Percentiles rank a stretch among this genome's conserved stretches.
phyloP scores from a whole-genome alignment of 352 stramenopile genomes.

The Albugo laibachii region DNA sequence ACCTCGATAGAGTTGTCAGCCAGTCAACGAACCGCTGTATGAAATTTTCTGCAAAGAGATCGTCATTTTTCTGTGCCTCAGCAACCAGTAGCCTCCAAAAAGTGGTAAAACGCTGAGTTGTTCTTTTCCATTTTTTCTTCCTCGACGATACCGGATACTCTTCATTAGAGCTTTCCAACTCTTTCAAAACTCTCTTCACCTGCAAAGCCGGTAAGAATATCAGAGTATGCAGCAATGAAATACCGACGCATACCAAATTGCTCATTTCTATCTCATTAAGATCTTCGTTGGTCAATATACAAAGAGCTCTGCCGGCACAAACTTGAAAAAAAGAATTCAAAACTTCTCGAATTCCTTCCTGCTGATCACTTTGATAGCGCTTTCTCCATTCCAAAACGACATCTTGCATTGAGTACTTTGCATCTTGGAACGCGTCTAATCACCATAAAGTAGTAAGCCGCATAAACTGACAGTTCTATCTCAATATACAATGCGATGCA shows the following conservation, averaged over 20 bases:
- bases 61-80: constrained; percentile 62
- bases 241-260: constrained; percentile 16
- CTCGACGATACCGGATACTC: constrained; percentile 49
- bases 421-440: constrained; percentile 31
- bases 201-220: neutral
- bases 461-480: neutral
- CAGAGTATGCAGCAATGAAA: no score
- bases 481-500: neutral
- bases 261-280: constrained; percentile 56
- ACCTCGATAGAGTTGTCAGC: constrained; percentile 65
- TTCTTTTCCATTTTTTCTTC: constrained; percentile 11
- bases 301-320: constrained; percentile 31
- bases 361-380: constrained; percentile 36
- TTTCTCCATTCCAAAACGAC: constrained; percentile 45
- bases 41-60: constrained; percentile 51
- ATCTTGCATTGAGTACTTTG: constrained; percentile 26
- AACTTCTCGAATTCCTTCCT: constrained; percentile 35
- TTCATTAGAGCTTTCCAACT: constrained; percentile 34
- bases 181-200: constrained; percentile 34
- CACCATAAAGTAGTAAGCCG: neutral
- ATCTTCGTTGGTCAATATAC: constrained; percentile 19
- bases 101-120: constrained; percentile 20
- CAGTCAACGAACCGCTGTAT: constrained; percentile 52
- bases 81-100: constrained; percentile 66
- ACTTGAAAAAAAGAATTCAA: constrained; percentile 59